Evolutionary conservation across 1,284 basidiomycete species (phyloP), one percentile per base, ranked within the genome.

Genomic region (Boletus sp.): DNA sequence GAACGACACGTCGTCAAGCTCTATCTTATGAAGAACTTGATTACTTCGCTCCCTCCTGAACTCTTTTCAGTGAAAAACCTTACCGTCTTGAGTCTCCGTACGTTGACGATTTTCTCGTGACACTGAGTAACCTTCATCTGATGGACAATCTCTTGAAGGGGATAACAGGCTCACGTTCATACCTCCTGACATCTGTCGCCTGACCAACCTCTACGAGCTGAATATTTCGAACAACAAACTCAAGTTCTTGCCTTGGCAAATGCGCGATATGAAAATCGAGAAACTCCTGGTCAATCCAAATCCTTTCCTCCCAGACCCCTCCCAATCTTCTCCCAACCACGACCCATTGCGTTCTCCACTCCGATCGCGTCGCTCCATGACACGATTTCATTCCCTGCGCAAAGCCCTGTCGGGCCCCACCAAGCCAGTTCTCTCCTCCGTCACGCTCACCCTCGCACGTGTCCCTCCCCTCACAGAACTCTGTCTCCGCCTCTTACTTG

Each of bases 191-290:
- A 86, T 91, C 45, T 75, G 70, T 15, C 74, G 74, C 11, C 75
- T 91, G 9, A 73, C 66, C 3, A 80, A 81, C 49, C 77, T 92
- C 3, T 75, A 77, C 41, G 80, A 84, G 45, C 77, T 91, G 13
- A 88, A 89, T 60, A 65, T 92, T 4, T 77, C 84, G 0, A 77
- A 78, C 56, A 91, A 92, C 69, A 72, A 73, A 36, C 72, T 92
- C 1, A 65, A 67, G 52, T 87, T 81, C 67, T 73, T 91, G 0
- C 89, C 89, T 13, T 79, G 84, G 5, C 88, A 91, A 66, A 80
- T 92, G 68, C 68, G 79, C 16, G 63, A 72, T 33, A 80, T 91
- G 80, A 75, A 68, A 12, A 76, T 88, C 1, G 65, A 73, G 12
- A 72, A 67, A 7, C 73, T 89, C 8, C 61, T 67, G 18, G 64